Base-by-base conservation (phyloP, 23 red algal species). In the Gracilariopsis chorda region DNA sequence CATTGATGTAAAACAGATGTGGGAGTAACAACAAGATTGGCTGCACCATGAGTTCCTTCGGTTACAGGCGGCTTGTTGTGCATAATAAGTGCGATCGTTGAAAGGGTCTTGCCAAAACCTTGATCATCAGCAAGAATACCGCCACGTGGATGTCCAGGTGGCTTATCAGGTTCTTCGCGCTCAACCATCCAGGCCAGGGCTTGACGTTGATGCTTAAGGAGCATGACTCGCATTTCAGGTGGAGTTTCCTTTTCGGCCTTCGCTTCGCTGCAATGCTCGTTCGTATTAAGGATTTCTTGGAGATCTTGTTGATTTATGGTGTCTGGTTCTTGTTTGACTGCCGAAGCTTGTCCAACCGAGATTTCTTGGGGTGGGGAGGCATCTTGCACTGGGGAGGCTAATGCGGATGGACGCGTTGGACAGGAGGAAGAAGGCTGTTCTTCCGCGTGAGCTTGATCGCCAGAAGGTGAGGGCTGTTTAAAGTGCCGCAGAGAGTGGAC, bases 121-220 rank as follows among this genome's bases (percentile, higher is more conserved):
- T 43, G 44, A 41, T 87, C 92, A 78, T 94, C 80, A 3, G 81
- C 92, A 29, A 87, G 58, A 48, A 94, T 94, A 11, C 81, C 92
- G n/a, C 81, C 81, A 2, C 61, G 43, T 5, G 34, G 44, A 48
- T 60, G 37, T 30, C 46, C 60, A 0, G 78, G 39, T 35, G 76
- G 44, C 19, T 82, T 61, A 21, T 56, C 77, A 32, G 34, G 29
- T n/a, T 39, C 17, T 32, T 95, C 93, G 9, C 93, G 51, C 33
- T 85, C 74, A 10, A 77, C 41, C 93, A 95, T 95, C 93, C 93
- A 95, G 10, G 93, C 93, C 14, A 95, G 59, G 7, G 93, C 93
- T 77, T 77, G 58, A 36, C 76, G 71, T 55, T 95, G 93, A 67
- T 95, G 93, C 41, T 46, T 74, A 49, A 95, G 51, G 23, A 95